Percentiles rank a stretch among this genome's conserved stretches.
Evolutionary conservation across 768 basidiomycete species (phyloP).

Genomic region (Gyrodon lividus): DNA sequence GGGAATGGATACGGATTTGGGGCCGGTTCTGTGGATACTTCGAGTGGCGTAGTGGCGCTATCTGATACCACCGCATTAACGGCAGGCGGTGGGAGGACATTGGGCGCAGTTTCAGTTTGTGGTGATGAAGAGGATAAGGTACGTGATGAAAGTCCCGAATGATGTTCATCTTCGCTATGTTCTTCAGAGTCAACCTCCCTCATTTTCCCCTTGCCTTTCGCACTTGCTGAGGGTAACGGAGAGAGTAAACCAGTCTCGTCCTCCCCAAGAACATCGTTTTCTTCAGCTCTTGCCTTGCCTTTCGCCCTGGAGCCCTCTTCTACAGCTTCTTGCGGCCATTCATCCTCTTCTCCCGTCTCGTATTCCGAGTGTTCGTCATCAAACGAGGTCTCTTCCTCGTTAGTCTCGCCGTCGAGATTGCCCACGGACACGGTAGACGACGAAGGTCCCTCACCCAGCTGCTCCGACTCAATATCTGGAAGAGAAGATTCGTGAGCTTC

Average conservation of each 20-base stretch:
- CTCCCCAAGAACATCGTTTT: slow-evolving; percentile 14
- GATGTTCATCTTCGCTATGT: slow-evolving; percentile 8
- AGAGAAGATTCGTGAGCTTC: background rate
- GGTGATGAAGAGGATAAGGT: background rate
- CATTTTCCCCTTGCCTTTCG: slow-evolving; percentile 23
- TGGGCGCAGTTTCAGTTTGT: slow-evolving; percentile 4
- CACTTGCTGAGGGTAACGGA: background rate
- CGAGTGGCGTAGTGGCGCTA: background rate
- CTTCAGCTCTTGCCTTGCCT: slow-evolving; percentile 25
- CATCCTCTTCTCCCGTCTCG: slow-evolving; percentile 22
- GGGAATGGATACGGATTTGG: slow-evolving; percentile 67
- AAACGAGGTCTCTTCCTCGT: background rate
- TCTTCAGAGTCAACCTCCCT: slow-evolving; percentile 15
- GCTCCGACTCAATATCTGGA: slow-evolving; percentile 1
- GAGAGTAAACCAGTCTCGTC: slow-evolving; percentile 8
- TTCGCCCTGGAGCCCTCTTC: slow-evolving; percentile 21
- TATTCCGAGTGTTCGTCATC: slow-evolving; percentile 8
- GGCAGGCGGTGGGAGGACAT: slow-evolving; percentile 6
- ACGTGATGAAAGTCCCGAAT: slow-evolving; percentile 8
- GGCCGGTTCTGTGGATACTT: slow-evolving; percentile 21
- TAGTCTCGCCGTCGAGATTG: background rate
- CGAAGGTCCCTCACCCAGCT: slow-evolving; percentile 2
- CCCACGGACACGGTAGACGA: background rate
- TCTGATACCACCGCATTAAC: slow-evolving; percentile 1
- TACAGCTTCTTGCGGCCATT: slow-evolving; percentile 19